Conservation (phyloP, 2,329 filamentous ascomycete genomes). For the Fusarium anthophilum region DNA sequence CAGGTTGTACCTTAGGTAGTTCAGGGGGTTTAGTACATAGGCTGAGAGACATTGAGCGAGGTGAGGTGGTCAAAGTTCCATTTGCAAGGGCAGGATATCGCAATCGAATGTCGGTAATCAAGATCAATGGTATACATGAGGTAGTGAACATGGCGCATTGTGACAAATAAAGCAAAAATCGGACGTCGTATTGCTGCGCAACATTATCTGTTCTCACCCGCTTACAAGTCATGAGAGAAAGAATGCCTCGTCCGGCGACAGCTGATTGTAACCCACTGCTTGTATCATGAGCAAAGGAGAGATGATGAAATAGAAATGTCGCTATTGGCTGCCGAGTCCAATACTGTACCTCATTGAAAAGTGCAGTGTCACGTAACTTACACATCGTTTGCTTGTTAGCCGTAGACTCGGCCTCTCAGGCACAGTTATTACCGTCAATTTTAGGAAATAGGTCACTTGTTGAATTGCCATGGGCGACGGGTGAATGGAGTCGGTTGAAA, state of each 20-base stretch:
- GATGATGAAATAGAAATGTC: conserved; percentile 4
- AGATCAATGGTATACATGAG: neutral
- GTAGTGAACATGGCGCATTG: neutral
- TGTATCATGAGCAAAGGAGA: neutral
- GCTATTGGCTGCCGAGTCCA: conserved; percentile 22
- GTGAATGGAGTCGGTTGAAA: conserved; percentile 20
- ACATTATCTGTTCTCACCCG: neutral
- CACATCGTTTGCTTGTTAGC: conserved; percentile 14
- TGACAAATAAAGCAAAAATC: neutral
- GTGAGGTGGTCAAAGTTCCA: conserved; percentile 24
- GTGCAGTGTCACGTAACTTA: conserved; percentile 21
- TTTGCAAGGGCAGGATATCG: conserved; percentile 25
- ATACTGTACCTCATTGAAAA: conserved; percentile 1
- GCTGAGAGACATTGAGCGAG: neutral
- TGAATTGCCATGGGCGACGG: conserved; percentile 42
- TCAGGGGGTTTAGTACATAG: conserved; percentile 2
- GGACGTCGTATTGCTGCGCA: neutral
- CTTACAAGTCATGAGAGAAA: conserved; percentile 16
- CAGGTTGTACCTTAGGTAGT: neutral
- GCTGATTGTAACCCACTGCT: conserved; percentile 12
- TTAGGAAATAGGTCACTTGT: conserved; percentile 10
- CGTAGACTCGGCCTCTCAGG: conserved; percentile 23
- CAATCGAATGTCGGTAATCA: conserved; percentile 17
- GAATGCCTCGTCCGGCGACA: conserved; percentile 22
- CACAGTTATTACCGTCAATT: neutral